Evolutionary conservation across 768 basidiomycete genomes (phyloP), one percentile per base, ranked within the genome.

Genomic region (Lactarius hengduanensis): DNA sequence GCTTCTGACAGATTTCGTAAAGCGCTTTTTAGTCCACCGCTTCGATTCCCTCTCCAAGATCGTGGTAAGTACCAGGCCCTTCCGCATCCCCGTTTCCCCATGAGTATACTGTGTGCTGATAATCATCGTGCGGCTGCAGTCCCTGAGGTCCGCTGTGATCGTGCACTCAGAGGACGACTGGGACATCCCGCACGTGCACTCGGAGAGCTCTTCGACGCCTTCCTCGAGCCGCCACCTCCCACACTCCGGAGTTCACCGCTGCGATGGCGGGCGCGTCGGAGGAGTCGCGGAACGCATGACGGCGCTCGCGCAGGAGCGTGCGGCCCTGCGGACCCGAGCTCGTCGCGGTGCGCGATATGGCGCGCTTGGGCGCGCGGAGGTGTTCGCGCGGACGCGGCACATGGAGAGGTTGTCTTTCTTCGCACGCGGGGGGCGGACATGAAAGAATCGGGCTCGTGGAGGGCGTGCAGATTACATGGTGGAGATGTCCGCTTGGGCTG

Each of bases 121-220:
- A 43, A 30, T 28, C 8, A 2, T 69, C 15, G 6, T 16, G 5
- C 6, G 26, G 11, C 15, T 32, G 3, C 72, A 92, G 91, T 79
- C 82, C 64, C 83, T 92, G 70, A 85, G 69, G 83, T 84, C 0
- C 89, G 10, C 81, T 91, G 8, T 94, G 43, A 82, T 95, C 68
- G 86, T 83, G 0, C 93, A 95, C 74, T 86, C 92, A 8, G 79
- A 81, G 67, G 81, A 93, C 73, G 93, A 95, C 76, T 79, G 77
- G 70, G 87, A 91, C 28, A 92, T 94, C 57, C 87, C 88, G 0
- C 80, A 85, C 69, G 78, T 81, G 0, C 92, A 95, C 73, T 87
- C 92, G 0, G 78, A 81, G 16, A 76, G 0, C 82, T 95, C 28
- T 92, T 92, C 76, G 80, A 89, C 34, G 78, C 83, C 0, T 83